Base-by-base conservation (phyloP, 2,329 filamentous ascomycete species). In the Truncatella angustata region DNA sequence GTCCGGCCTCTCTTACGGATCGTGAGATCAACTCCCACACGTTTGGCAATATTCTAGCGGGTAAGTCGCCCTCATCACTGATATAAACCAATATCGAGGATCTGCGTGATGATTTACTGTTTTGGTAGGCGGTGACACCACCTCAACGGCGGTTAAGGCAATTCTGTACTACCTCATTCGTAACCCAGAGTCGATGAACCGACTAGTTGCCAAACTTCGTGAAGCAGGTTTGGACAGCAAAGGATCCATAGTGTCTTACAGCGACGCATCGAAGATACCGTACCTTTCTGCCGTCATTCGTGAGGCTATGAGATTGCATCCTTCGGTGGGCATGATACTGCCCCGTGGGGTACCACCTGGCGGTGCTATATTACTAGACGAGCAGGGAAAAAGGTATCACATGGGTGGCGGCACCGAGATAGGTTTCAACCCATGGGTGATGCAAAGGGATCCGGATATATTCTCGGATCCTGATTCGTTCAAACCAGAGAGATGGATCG, bases 11-110 rank as follows among this genome's bases (percentile, higher is more conserved):
- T 21, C 21, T 54, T 14, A 54, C 21, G 28, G 52, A 54, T 35
- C 32, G 52, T 23, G 52, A 54, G 34, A 44, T 54, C 4, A 54
- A 50, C 16, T 47, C 48, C 10, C 48, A 54, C 32, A 26, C 40
- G 5, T 51, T 54, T 18, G 46, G 46, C 20, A 43, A 46, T 43
- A 21, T 47, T 40, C 40, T 36, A 16, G 47, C 47, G 11, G 47
- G 48, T 39, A 39, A 21, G 36, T 21, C 2, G 7, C 36, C 16
- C 16, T 3, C 2, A 4, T 4, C 6, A 16, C 36, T 10, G 11
- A 4, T 2, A 39, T 20, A 18, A 2, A 4, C 16, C 4, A 39
- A 10, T 16, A 18, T n/a, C 5, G 16, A 18, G 21, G 16, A 39
- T n/a, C 11, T 6, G n/a, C n/a, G n/a, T n/a, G n/a, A n/a, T n/a